Percentiles rank a stretch among this genome's conserved stretches.
These are phyloP conservation scores for Pichia sp. DNA, from an alignment of 1,139 yeast species.

Conservation along the genomic window DNA sequence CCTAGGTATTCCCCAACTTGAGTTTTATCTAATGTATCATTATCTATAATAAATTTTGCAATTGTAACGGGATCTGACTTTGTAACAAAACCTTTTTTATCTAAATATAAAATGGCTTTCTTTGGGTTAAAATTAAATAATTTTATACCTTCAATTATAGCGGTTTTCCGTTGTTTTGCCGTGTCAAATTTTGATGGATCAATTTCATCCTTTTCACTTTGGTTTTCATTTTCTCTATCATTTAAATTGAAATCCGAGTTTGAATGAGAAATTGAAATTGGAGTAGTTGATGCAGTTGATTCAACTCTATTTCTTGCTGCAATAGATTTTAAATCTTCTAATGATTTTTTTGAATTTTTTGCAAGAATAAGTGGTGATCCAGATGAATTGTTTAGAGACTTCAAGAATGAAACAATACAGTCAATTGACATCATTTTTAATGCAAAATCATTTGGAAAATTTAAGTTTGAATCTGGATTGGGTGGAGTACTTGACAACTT, in stretches of 20 bases:
- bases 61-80: conserved; percentile 58
- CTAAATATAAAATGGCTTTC: conserved; percentile 60
- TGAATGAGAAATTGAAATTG: conserved; percentile 7
- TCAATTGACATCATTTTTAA: conserved; percentile 76
- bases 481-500: conserved; percentile 58
- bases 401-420: conserved; percentile 74
- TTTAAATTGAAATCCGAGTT: background rate
- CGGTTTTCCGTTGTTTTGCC: conserved; percentile 76
- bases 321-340: conserved; percentile 12
- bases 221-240: background rate
- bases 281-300: conserved; percentile 16
- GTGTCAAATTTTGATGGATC: conserved; percentile 79
- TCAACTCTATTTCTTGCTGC: conserved; percentile 17
- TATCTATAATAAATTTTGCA: conserved; percentile 66
- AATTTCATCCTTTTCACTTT: conserved; percentile 40
- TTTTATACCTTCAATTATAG: conserved; percentile 67
- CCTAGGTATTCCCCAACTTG: conserved; percentile 89
- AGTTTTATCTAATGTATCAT: conserved; percentile 71
- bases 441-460: conserved; percentile 74
- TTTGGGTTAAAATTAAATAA: conserved; percentile 83
- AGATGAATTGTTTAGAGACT: conserved; percentile 84
- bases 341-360: conserved; percentile 8
- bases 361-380: conserved; percentile 35
- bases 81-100: conserved; percentile 57
- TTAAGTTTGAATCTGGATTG: conserved; percentile 47